Conservation (phyloP, 2,329 filamentous ascomycete genomes). For the Cercospora zeina region DNA sequence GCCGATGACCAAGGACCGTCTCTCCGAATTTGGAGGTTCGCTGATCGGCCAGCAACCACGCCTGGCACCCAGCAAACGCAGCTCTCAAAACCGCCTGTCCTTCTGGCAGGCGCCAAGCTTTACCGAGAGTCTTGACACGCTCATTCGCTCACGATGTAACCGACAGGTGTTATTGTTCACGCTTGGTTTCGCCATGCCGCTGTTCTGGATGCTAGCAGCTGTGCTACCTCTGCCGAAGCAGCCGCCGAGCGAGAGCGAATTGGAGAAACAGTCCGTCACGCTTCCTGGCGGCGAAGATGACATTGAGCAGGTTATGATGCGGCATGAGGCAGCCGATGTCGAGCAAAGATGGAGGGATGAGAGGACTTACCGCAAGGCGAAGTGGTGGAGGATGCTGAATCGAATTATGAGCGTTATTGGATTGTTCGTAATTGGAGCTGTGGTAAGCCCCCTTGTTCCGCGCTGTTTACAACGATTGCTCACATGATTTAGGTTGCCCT, state of each 20-base stretch:
- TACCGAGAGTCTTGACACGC: slow-evolving; percentile 39
- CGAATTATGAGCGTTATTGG: slow-evolving; percentile 44
- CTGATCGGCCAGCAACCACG: slow-evolving; percentile 29
- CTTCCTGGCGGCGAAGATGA: slow-evolving; percentile 33
- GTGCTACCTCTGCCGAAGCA: slow-evolving; percentile 39
- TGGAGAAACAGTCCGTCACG: slow-evolving; percentile 29
- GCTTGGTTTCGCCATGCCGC: slow-evolving; percentile 41
- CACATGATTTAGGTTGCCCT: slow-evolving; percentile 37
- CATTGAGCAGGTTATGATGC: slow-evolving; percentile 34
- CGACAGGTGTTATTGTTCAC: slow-evolving; percentile 42
- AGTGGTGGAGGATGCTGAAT: slow-evolving; percentile 44
- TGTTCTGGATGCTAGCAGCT: slow-evolving; percentile 42
- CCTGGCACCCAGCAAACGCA: slow-evolving; percentile 34
- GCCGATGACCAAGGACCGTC: slow-evolving; percentile 39
- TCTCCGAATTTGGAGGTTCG: slow-evolving; percentile 32
- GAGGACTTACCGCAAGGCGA: slow-evolving; percentile 38
- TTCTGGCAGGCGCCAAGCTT: slow-evolving; percentile 41
- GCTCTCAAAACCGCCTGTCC: slow-evolving; percentile 31
- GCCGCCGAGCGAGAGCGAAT: slow-evolving; percentile 27
- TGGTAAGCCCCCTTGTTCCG: slow-evolving; percentile 34
- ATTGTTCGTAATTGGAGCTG: slow-evolving; percentile 39
- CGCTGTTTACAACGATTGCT: background rate
- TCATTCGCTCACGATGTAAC: slow-evolving; percentile 39
- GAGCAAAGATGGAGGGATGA: slow-evolving; percentile 39
- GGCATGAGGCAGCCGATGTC: slow-evolving; percentile 36